These are phyloP conservation scores for Protomyces inouyei DNA, from an alignment of 1,139 yeast genomes.

Conservation along the genomic window DNA sequence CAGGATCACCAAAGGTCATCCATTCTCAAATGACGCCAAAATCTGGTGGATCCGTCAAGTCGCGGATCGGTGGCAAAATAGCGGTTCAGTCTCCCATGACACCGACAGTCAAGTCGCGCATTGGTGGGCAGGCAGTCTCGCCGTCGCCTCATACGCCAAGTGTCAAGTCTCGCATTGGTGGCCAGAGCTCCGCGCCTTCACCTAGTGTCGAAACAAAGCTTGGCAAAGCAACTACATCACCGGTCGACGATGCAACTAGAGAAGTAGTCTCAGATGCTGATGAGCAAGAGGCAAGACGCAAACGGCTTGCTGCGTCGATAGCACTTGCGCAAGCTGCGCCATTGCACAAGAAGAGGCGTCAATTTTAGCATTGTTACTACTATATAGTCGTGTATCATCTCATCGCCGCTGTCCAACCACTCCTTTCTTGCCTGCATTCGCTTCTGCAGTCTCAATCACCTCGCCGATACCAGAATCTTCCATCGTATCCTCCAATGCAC, in stretches of 20 bases:
- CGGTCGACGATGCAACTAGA: background rate
- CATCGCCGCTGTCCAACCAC: slow-evolving; percentile 24
- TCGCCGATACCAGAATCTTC: slow-evolving; percentile 92
- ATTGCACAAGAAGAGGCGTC: background rate
- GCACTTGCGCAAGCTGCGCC: background rate
- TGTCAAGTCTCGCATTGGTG: background rate
- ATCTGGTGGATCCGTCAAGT: background rate
- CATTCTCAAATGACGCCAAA: no score
- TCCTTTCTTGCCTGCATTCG: slow-evolving; percentile 35
- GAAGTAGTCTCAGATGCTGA: background rate
- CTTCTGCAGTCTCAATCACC: slow-evolving; percentile 62
- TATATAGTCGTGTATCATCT: background rate
- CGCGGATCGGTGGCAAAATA: background rate
- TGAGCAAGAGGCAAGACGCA: background rate
- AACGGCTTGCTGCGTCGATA: background rate
- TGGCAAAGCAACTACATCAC: background rate
- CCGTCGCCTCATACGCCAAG: background rate
- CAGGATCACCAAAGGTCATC: no score
- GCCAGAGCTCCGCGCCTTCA: background rate
- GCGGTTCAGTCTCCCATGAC: background rate
- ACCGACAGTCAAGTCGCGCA: background rate
- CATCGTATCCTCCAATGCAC: slow-evolving; percentile 78
- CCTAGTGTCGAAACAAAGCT: background rate
- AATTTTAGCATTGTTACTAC: background rate
- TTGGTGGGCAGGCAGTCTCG: background rate